Evolutionary conservation across 441 rosid genomes (phyloP), one percentile per base, ranked within the genome.

Genomic region (Populus hybrid): DNA sequence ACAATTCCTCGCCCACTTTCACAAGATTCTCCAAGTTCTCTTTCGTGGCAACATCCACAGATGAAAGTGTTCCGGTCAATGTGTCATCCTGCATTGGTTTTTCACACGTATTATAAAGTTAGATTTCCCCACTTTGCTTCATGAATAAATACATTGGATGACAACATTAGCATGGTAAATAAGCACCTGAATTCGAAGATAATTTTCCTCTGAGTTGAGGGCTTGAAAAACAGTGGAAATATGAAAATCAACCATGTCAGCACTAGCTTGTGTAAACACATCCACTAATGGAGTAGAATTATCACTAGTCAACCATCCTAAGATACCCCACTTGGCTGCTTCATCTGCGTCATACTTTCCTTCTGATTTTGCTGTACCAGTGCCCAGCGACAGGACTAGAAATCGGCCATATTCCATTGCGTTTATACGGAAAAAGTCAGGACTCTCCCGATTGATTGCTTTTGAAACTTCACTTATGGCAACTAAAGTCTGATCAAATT

Each of bases 171-270:
- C 30, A 28, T 28, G 30, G 30, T 28, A 28, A 28, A 28, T 28
- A 46, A 53, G 63, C 63, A 87, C 90, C 82, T 87, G 88, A 65
- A 89, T 85, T 8, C 90, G 83, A 35, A 87, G 32, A 30, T 30
- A 30, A 0, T 30, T 30, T 30, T 30, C 32, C 4, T 30, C 32
- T 0, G 32, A 30, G 59, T 76, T 85, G 14, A 88, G 89, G 34
- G 89, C 89, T 78, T 79, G 83, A 38, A 89, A 89, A 4, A 87
- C 82, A 0, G 77, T 72, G 26, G 88, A 84, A 36, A 87, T 79
- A 69, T 88, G 93, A 30, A 79, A 82, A 69, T 91, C 89, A 57
- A 91, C 91, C 90, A 89, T 87, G 74, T 87, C 91, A 0, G 81
- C 76, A 32, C 92, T 88, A 24, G 92, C 87, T 73, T 90, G 87